phyloP scores from a whole-genome alignment of 2,329 filamentous ascomycete species.

The Aspergillus bombycis region DNA sequence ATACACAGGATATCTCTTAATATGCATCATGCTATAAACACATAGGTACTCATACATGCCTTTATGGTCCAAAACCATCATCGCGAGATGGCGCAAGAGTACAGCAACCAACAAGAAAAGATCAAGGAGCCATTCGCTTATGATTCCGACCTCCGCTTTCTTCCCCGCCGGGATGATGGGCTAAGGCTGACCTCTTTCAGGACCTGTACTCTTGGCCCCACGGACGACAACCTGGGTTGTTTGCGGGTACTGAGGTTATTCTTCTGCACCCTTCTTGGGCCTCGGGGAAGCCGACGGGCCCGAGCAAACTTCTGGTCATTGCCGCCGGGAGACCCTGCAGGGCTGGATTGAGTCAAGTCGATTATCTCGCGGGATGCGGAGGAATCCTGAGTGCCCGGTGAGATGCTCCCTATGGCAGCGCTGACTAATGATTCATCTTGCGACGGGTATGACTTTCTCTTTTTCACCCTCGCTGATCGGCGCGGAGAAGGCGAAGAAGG shows the following conservation, averaged over 20 bases:
- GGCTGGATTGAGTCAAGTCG: slow-evolving; percentile 44
- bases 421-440: slow-evolving; percentile 18
- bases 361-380: slow-evolving; percentile 28
- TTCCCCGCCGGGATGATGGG: slow-evolving; percentile 16
- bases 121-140: not conserved
- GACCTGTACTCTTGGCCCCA: slow-evolving; percentile 16
- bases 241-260: slow-evolving; percentile 19
- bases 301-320: slow-evolving; percentile 35
- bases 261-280: slow-evolving; percentile 36
- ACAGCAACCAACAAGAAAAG: not conserved
- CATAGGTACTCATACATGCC: no score
- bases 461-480: not conserved
- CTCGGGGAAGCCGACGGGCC: slow-evolving; percentile 31
- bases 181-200: slow-evolving; percentile 26
- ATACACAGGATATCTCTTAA: slow-evolving; percentile 1
- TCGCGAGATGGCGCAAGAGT: no score
- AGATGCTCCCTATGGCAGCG: slow-evolving; percentile 14
- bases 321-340: slow-evolving; percentile 28
- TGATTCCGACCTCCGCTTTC: not conserved
- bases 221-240: slow-evolving; percentile 26
- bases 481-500: slow-evolving; percentile 15
- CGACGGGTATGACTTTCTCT: slow-evolving; percentile 1
- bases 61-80: no score
- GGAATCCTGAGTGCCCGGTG: slow-evolving; percentile 7
- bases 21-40: not conserved